Evolutionary conservation across 2,329 filamentous ascomycete species (phyloP).

Genomic region (Verticillium longisporum): DNA sequence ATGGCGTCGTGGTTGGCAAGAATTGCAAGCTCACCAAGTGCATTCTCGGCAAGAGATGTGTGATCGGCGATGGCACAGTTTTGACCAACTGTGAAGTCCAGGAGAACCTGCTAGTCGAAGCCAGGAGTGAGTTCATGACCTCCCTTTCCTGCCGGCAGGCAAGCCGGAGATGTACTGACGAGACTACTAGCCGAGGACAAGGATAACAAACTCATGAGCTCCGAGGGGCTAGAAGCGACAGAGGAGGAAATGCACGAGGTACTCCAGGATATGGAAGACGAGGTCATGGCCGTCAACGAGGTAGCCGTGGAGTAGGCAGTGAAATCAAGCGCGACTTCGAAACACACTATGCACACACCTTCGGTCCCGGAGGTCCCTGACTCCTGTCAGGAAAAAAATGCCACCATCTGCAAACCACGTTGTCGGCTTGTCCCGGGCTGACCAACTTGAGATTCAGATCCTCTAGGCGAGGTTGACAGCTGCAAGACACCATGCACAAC

Average conservation of each 20-base stretch:
- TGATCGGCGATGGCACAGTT: conserved; percentile 74
- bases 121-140: conserved; percentile 49
- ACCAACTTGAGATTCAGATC: neutral
- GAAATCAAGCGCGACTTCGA: neutral
- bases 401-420: neutral
- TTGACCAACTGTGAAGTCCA: conserved; percentile 89
- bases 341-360: neutral
- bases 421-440: neutral
- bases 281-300: conserved; percentile 19
- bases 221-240: conserved; percentile 57
- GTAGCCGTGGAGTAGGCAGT: conserved; percentile 2
- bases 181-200: conserved; percentile 54
- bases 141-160: neutral
- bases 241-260: conserved; percentile 54
- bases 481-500: neutral
- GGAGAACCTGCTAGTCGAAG: conserved; percentile 78
- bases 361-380: neutral
- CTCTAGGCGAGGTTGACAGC: neutral
- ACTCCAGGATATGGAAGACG: conserved; percentile 34
- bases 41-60: conserved; percentile 73
- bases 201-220: conserved; percentile 61
- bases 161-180: neutral
- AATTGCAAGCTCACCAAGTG: conserved; percentile 82
- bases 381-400: neutral
- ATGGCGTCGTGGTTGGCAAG: conserved; percentile 78